Percentiles rank a stretch among this genome's conserved stretches.
phyloP scores from a whole-genome alignment of 75 land plant species.

The Selaginella moellendorffii region DNA sequence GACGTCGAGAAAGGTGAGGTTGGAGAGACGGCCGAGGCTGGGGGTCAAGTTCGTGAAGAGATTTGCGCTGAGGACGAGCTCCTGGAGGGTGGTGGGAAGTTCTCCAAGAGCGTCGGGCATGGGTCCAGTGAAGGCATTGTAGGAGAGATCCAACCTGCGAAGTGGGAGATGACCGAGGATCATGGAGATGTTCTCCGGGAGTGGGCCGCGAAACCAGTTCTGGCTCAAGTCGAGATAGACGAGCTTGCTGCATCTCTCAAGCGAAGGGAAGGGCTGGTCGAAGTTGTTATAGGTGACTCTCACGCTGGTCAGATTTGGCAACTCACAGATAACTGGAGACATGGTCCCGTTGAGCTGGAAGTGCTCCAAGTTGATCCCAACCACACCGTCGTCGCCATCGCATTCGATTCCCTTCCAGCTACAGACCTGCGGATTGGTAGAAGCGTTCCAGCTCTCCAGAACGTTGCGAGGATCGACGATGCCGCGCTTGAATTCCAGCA shows the following conservation, averaged over 20 bases:
- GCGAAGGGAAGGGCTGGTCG: neutral
- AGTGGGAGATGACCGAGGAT: conserved; percentile 50
- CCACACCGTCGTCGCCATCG: neutral
- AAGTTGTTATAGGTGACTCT: neutral
- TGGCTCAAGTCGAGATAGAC: neutral
- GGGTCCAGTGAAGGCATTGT: neutral
- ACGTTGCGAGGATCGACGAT: neutral
- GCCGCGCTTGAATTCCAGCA: too few relatives aligned
- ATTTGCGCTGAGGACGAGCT: neutral
- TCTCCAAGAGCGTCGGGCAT: neutral
- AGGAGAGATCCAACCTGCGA: conserved; percentile 29
- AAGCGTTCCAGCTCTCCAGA: neutral
- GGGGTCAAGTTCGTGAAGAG: neutral
- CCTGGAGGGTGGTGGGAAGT: neutral
- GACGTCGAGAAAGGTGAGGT: neutral
- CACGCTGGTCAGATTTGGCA: neutral
- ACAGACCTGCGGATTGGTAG: neutral
- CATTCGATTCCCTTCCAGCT: neutral
- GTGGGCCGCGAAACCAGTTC: neutral
- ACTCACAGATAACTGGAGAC: neutral
- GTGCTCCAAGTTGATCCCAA: neutral
- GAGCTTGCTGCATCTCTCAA: neutral
- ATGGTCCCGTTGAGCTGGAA: neutral
- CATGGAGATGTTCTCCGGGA: conserved; percentile 24
- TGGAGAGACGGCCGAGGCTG: neutral